Conservation (phyloP, 2,329 filamentous ascomycete genomes). For the Rugonectria rugulosa region DNA sequence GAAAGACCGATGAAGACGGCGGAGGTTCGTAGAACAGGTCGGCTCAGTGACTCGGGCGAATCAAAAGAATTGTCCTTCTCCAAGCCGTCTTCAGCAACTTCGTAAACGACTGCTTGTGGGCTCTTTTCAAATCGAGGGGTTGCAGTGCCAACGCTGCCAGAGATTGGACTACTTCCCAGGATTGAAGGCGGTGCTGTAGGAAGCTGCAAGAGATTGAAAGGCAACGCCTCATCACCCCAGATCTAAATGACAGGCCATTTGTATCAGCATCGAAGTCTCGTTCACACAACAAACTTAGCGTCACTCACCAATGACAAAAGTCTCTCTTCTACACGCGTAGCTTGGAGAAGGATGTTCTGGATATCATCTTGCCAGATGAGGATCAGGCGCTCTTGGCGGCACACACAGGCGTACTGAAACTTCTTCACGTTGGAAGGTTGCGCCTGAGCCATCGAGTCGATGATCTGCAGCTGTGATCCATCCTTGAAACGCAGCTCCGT, state of each 20-base stretch:
- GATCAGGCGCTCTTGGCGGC: slow-evolving; percentile 1
- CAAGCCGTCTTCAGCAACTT: slow-evolving; percentile 3
- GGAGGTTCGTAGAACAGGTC: background rate
- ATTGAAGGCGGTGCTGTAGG: slow-evolving; percentile 5
- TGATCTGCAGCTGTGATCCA: slow-evolving; percentile 12
- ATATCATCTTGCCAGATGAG: slow-evolving; percentile 15
- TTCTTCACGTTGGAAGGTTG: slow-evolving; percentile 8
- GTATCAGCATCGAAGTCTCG: too few relatives aligned
- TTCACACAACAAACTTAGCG: too few relatives aligned
- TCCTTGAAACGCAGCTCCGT: slow-evolving; percentile 16
- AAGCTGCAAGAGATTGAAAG: slow-evolving; percentile 14
- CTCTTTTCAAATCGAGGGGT: slow-evolving; percentile 9
- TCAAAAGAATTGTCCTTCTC: slow-evolving; percentile 8
- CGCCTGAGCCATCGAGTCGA: slow-evolving; percentile 1
- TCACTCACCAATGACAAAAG: slow-evolving; percentile 7
- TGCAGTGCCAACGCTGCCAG: slow-evolving; percentile 2
- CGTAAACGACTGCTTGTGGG: background rate
- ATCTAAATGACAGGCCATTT: background rate
- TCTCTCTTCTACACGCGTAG: slow-evolving; percentile 10
- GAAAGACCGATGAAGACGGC: slow-evolving; percentile 46
- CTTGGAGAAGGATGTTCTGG: slow-evolving; percentile 9
- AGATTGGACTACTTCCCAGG: background rate
- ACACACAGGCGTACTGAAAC: slow-evolving; percentile 15
- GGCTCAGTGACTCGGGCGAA: slow-evolving; percentile 5
- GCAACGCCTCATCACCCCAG: slow-evolving; percentile 6